phyloP scores from a whole-genome alignment of 2,329 filamentous ascomycete genomes.

The Rhexocercosporidium sp. region DNA sequence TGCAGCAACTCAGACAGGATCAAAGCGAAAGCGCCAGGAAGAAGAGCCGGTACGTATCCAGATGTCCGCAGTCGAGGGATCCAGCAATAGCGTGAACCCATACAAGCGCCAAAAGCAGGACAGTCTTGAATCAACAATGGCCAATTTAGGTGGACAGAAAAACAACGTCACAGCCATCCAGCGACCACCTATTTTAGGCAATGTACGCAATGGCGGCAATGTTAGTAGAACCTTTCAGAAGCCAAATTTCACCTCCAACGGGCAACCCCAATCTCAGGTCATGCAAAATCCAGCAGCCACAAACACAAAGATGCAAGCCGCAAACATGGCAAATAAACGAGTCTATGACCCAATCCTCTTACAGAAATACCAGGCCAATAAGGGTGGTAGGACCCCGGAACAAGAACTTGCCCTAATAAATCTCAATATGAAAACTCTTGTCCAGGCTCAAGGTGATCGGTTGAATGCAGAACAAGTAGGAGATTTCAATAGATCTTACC shows the following conservation, averaged over 20 bases:
- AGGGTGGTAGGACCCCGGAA: background rate
- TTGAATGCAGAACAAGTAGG: background rate
- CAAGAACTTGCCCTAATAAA: background rate
- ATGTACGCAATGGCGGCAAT: background rate
- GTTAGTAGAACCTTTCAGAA: background rate
- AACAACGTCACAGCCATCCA: background rate
- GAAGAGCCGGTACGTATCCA: background rate
- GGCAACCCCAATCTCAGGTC: background rate
- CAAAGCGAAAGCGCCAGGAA: constrained; percentile 1
- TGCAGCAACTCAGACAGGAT: background rate
- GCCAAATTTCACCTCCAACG: background rate
- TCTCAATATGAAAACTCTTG: background rate
- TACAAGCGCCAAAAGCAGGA: background rate
- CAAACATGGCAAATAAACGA: background rate
- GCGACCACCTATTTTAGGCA: background rate
- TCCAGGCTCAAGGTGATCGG: background rate
- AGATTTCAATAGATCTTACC: background rate
- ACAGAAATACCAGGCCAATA: background rate
- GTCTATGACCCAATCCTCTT: background rate
- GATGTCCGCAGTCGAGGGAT: background rate
- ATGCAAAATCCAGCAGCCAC: too few species aligned
- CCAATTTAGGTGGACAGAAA: background rate
- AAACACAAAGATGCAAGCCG: background rate
- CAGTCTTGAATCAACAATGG: background rate
- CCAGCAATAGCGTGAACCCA: background rate